Conservation (phyloP, 306 rosid genomes). For the Quercus rubra region DNA sequence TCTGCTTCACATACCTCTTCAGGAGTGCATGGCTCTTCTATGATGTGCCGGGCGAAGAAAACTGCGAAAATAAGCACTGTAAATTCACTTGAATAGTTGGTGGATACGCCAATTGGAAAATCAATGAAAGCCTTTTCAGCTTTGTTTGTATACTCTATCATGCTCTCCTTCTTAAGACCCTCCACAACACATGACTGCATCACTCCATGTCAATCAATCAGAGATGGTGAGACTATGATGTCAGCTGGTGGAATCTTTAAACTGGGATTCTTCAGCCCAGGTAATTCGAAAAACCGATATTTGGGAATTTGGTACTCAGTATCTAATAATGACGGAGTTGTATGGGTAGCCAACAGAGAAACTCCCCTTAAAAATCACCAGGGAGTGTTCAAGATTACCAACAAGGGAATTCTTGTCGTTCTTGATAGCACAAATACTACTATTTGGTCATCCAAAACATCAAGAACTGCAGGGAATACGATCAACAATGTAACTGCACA, state of each 20-base stretch:
- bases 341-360: slow-evolving; percentile 29
- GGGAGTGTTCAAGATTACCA: background rate
- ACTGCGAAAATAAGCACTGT: no score
- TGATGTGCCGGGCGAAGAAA: no score
- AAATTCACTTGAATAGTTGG: no score
- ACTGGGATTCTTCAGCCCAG: slow-evolving; percentile 23
- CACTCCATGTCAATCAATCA: background rate
- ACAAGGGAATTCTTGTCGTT: no score
- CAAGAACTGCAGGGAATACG: background rate
- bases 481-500: slow-evolving; percentile 12
- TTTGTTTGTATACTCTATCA: no score
- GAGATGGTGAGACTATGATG: background rate
- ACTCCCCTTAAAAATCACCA: background rate
- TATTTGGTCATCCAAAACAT: no score
- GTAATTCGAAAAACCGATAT: background rate
- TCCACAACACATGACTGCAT: background rate
- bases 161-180: no score
- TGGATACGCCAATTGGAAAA: no score
- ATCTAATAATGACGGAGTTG: background rate
- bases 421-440: no score
- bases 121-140: no score
- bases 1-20: no score
- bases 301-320: slow-evolving; percentile 24
- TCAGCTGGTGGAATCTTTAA: background rate
- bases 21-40: no score